These are phyloP conservation scores for Harringtonia lauricola DNA, from an alignment of 2,329 filamentous ascomycete genomes.

Conservation along the genomic window DNA sequence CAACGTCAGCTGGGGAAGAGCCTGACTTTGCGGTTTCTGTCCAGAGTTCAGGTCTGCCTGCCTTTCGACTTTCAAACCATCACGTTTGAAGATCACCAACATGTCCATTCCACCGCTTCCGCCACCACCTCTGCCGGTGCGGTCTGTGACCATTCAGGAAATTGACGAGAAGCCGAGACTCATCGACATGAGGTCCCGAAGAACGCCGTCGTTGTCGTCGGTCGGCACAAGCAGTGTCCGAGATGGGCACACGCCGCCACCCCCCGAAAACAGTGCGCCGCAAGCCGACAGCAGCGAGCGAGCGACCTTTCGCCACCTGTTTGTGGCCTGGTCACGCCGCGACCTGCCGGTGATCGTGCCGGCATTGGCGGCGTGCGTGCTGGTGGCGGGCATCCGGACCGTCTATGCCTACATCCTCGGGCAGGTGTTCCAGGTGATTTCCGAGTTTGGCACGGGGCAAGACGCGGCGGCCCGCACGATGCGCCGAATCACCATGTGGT, in stretches of 20 bases:
- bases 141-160: conserved; percentile 3
- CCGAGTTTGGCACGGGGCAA: conserved; percentile 46
- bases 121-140: neutral
- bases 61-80: too few species aligned
- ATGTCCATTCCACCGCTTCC: neutral
- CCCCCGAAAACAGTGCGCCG: too few species aligned
- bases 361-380: conserved; percentile 44
- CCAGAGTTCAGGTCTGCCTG: too few species aligned
- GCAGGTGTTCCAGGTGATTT: conserved; percentile 61
- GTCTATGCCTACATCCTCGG: conserved; percentile 61
- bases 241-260: neutral
- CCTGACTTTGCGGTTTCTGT: too few species aligned
- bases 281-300: too few species aligned
- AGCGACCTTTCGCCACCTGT: conserved; percentile 34
- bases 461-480: conserved; percentile 33
- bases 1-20: too few species aligned
- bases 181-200: conserved; percentile 1
- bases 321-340: conserved; percentile 56
- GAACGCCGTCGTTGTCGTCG: neutral
- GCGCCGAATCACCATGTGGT: conserved; percentile 44
- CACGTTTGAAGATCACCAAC: neutral
- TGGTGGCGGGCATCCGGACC: conserved; percentile 53
- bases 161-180: conserved; percentile 4
- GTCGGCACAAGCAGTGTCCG: neutral
- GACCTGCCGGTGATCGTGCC: conserved; percentile 44